These are phyloP conservation scores for Penicillium paxilli DNA, from an alignment of 495 filamentous ascomycete genomes.

Conservation along the genomic window DNA sequence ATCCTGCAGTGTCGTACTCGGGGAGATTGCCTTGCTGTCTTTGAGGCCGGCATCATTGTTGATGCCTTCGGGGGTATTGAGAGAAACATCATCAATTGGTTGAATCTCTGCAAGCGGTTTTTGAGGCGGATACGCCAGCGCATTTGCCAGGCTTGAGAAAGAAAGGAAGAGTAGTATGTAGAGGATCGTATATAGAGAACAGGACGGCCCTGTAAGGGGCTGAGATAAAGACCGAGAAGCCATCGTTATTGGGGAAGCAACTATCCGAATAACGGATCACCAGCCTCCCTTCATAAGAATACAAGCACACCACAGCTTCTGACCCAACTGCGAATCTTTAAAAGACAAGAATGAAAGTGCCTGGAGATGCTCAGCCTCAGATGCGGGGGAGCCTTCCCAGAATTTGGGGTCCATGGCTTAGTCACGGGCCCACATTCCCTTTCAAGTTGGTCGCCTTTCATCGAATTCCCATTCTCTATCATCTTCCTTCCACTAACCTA, in stretches of 20 bases:
- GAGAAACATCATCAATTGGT: neutral
- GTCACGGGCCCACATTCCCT: neutral
- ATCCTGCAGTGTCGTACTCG: slow-evolving; percentile 35
- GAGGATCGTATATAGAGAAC: slow-evolving; percentile 19
- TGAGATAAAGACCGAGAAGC: slow-evolving; percentile 4
- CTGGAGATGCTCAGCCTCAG: neutral
- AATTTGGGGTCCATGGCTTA: neutral
- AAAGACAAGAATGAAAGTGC: neutral
- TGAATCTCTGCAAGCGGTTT: slow-evolving; percentile 14
- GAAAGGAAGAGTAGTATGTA: slow-evolving; percentile 24
- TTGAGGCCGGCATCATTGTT: slow-evolving; percentile 10
- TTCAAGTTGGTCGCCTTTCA: neutral
- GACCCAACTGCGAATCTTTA: neutral
- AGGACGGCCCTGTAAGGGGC: slow-evolving; percentile 12
- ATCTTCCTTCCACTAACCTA: too few relatives aligned
- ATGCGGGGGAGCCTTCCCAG: slow-evolving; percentile 1
- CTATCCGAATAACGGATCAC: slow-evolving; percentile 7
- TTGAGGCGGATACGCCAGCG: slow-evolving; percentile 33
- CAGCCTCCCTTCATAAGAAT: slow-evolving; percentile 24
- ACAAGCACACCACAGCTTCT: slow-evolving; percentile 1
- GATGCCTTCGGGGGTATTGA: neutral
- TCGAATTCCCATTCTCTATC: neutral
- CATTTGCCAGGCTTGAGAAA: slow-evolving; percentile 22
- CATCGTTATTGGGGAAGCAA: slow-evolving; percentile 17
- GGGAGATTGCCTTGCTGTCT: slow-evolving; percentile 9